Evolutionary conservation across 2,329 filamentous ascomycete genomes (phyloP), one percentile per base, ranked within the genome.

Genomic region (Fonsecaea erecta): DNA sequence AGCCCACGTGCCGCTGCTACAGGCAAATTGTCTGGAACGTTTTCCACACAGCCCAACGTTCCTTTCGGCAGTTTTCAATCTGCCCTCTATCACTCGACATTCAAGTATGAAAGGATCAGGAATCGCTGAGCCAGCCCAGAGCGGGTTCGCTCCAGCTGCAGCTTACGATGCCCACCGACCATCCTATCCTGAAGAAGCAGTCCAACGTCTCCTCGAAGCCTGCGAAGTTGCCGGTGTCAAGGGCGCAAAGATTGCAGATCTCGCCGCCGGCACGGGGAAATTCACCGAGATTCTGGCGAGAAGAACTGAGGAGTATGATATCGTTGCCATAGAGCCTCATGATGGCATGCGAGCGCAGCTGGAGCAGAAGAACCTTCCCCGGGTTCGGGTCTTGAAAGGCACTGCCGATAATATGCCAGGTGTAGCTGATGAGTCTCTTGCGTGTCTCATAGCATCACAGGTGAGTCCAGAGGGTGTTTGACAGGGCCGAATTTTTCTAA

Each of bases 181-280:
- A 1, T 85, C 86, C 0, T 92, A 92, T 75, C 83, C 86, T 1
- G 70, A 80, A 0, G 81, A 82, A 62, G 85, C 86, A 3, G 84
- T 90, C 14, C 78, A 85, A 21, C 76, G 78, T 37, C 83, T 93
- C 18, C 82, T 93, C 2, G 71, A 74, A 16, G 79, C 82, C 55
- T 78, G 90, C n/a, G 76, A 79, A 5, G 75, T 91, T 8, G 76
- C 80, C 30, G 81, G 79, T 28, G 72, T 80, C 18, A 58, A 76
- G 6, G 77, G 79, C 52, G 83, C 83, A 14, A 81, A 77, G 52
- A 55, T 67, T 34, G 52, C 48, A 14, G 89, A 91, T 73, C 79
- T 91, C 18, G 89, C 84, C 1, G 86, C 88, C 2, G 88, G 89
- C 0, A 90, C 88, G 0, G 89, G 89, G 28, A 90, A 90, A 72